phyloP scores from a whole-genome alignment of 768 basidiomycete species.

The Kwoniella newhampshirensis region DNA sequence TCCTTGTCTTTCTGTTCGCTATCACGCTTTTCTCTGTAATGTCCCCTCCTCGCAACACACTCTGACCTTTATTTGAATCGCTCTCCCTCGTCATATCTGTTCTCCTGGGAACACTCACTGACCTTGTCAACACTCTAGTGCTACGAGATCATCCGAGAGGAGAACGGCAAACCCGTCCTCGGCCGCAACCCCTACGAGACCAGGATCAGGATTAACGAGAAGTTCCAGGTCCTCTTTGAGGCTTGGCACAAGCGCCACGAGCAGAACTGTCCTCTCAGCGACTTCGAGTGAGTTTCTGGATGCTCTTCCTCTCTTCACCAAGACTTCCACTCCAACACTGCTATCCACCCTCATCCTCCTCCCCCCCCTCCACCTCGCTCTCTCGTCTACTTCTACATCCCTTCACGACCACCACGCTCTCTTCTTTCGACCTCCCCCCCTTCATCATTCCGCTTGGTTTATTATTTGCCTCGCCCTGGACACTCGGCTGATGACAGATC shows the following conservation, averaged over 20 bases:
- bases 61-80: neutral
- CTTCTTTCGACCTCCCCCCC: too few species aligned
- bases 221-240: constrained; percentile 17
- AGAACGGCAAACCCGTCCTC: constrained; percentile 12
- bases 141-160: constrained; percentile 16
- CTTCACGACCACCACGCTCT: neutral
- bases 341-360: neutral
- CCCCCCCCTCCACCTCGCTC: neutral
- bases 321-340: too few species aligned
- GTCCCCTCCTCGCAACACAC: neutral
- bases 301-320: too few species aligned
- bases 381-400: neutral
- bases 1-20: neutral
- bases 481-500: too few species aligned
- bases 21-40: neutral
- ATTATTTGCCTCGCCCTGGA: too few species aligned
- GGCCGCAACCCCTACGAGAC: constrained; percentile 10
- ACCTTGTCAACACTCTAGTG: neutral
- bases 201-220: constrained; percentile 12
- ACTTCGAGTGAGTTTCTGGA: constrained; percentile 11
- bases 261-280: constrained; percentile 8
- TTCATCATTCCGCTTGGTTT: too few species aligned
- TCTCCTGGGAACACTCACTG: too few species aligned
- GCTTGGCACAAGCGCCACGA: constrained; percentile 14
- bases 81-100: neutral